Conservation (phyloP, 2,329 filamentous ascomycete species). For the Ceratocystis ficicola region DNA sequence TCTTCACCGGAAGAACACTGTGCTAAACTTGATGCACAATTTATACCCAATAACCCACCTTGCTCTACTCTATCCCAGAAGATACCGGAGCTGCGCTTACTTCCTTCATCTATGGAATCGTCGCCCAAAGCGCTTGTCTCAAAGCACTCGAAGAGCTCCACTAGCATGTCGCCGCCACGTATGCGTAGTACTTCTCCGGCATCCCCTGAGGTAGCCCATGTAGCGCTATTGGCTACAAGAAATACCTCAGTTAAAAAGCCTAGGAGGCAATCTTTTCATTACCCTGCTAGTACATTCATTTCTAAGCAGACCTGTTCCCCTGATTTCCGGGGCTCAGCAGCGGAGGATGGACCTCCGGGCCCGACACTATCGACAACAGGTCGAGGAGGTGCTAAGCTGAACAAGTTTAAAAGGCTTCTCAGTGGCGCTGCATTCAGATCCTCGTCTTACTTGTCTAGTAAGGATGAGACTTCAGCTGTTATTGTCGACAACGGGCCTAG, state of each 20-base stretch:
- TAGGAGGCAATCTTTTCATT: conserved; percentile 13
- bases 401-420: conserved; percentile 34
- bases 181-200: not conserved
- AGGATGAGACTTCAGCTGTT: conserved; percentile 21
- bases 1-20: conserved; percentile 5
- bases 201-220: conserved; percentile 1
- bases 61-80: conserved; percentile 9
- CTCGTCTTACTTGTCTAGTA: conserved; percentile 4
- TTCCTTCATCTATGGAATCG: not conserved
- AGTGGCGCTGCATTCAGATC: conserved; percentile 27
- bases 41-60: conserved; percentile 13
- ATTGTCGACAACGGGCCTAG: conserved; percentile 31
- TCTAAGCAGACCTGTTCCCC: conserved; percentile 2
- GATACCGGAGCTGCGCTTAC: not conserved
- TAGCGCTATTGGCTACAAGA: conserved; percentile 10
- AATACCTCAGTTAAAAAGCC: conserved; percentile 1
- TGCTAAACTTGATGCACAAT: conserved; percentile 12
- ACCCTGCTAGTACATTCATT: not conserved
- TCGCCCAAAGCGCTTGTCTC: conserved; percentile 7
- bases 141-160: not conserved
- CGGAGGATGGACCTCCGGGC: not conserved
- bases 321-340: not conserved
- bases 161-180: not conserved
- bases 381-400: conserved; percentile 26
- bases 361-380: not conserved